Conservation (phyloP, 768 basidiomycete genomes). For the Termitomyces sp. region DNA sequence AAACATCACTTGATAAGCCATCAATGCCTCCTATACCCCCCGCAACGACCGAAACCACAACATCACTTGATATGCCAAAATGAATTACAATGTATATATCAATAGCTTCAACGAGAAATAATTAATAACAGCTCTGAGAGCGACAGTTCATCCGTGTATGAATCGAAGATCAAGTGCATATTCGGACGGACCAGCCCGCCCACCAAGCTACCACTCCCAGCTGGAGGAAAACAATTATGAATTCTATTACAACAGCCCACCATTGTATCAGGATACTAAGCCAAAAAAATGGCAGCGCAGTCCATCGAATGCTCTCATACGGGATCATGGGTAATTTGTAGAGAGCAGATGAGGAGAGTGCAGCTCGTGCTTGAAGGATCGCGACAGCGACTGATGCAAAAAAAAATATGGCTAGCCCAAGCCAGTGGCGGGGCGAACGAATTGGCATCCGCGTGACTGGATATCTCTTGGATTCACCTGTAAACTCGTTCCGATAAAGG, state of each 20-base stretch:
- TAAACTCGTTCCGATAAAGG: conserved; percentile 79
- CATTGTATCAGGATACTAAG: conserved; percentile 61
- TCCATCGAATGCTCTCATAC: conserved; percentile 58
- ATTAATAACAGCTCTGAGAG: background rate
- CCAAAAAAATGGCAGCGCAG: conserved; percentile 58
- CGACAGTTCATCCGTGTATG: background rate
- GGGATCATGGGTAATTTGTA: conserved; percentile 54
- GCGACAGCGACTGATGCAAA: conserved; percentile 40
- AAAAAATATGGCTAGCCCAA: conserved; percentile 50
- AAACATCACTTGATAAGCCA: conserved; percentile 1
- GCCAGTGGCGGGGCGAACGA: conserved; percentile 66
- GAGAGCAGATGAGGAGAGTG: conserved; percentile 46
- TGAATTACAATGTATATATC: background rate
- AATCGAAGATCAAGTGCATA: conserved; percentile 30
- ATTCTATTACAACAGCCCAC: conserved; percentile 57
- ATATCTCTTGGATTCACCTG: conserved; percentile 68
- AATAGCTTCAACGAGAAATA: background rate
- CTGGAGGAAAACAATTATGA: conserved; percentile 50
- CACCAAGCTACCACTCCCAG: conserved; percentile 64
- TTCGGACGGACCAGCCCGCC: conserved; percentile 62
- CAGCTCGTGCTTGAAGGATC: conserved; percentile 53
- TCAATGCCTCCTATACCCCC: background rate
- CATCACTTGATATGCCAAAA: conserved; percentile 4
- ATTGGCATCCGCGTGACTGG: conserved; percentile 49
- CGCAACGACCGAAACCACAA: background rate